Percentiles rank a stretch among this genome's conserved stretches.
Evolutionary conservation across 306 rosid species (phyloP).

Genomic region (Rosa persica): DNA sequence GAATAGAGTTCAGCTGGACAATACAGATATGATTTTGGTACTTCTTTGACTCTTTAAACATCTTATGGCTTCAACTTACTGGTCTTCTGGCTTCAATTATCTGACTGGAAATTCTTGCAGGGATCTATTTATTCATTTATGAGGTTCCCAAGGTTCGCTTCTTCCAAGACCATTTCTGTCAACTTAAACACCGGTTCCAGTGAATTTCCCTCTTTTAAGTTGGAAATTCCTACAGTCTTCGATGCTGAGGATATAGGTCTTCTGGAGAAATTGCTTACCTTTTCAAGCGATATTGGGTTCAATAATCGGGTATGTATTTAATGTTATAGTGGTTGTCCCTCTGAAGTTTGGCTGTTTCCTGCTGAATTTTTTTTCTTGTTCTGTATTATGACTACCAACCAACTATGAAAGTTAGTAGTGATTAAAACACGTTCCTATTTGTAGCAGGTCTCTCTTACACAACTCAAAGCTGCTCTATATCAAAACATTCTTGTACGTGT

Average conservation of each 20-base stretch:
- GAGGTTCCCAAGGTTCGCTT: conserved; percentile 71
- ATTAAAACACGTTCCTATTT: background rate
- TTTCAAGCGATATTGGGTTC: conserved; percentile 43
- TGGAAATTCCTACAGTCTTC: conserved; percentile 42
- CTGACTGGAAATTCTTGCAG: conserved; percentile 51
- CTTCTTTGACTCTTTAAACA: conserved; percentile 7
- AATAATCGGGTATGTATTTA: conserved; percentile 35
- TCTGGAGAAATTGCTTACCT: conserved; percentile 46
- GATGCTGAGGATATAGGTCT: conserved; percentile 42
- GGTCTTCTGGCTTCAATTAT: conserved; percentile 7
- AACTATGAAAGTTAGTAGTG: background rate
- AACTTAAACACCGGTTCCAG: conserved; percentile 25
- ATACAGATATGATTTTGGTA: conserved; percentile 52
- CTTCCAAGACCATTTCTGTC: conserved; percentile 44
- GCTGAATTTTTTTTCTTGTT: background rate
- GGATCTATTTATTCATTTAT: conserved; percentile 57
- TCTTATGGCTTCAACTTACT: conserved; percentile 20
- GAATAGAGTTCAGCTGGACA: conserved; percentile 37
- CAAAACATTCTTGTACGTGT: conserved; percentile 64
- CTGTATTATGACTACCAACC: background rate
- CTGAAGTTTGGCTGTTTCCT: background rate
- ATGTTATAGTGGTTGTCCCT: background rate
- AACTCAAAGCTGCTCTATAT: conserved; percentile 48
- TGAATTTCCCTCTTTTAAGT: conserved; percentile 39
- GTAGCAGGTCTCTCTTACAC: conserved; percentile 54